phyloP scores from a whole-genome alignment of 768 basidiomycete genomes.

The Pholiota conissans region DNA sequence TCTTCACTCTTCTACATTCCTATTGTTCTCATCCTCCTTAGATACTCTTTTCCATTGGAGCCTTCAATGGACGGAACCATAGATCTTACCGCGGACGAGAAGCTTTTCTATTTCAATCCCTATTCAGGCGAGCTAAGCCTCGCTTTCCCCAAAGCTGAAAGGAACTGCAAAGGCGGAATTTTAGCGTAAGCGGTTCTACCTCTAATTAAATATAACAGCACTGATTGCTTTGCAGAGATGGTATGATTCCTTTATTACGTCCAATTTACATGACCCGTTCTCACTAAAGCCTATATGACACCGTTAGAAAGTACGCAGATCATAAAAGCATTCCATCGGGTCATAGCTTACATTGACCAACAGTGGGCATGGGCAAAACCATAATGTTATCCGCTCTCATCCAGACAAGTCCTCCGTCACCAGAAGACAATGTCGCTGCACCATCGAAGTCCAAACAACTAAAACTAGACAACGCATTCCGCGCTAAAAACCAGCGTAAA shows the following conservation, averaged over 20 bases:
- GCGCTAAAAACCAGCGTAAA: conserved; percentile 37
- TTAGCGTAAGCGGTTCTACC: conserved; percentile 62
- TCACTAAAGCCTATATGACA: not conserved
- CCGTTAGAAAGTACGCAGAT: conserved; percentile 47
- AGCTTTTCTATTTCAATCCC: conserved; percentile 84
- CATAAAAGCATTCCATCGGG: not conserved
- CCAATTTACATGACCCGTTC: not conserved
- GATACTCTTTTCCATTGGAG: conserved; percentile 73
- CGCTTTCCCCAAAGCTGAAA: conserved; percentile 79
- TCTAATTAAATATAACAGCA: not conserved
- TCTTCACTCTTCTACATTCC: not conserved
- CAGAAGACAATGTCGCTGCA: conserved; percentile 29
- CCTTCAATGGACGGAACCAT: conserved; percentile 54
- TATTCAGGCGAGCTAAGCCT: conserved; percentile 90
- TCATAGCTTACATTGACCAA: not conserved
- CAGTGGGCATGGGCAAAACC: conserved; percentile 96
- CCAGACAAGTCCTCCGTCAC: conserved; percentile 65
- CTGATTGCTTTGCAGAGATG: conserved; percentile 31
- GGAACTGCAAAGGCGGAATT: conserved; percentile 82
- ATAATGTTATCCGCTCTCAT: conserved; percentile 92
- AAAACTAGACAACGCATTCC: conserved; percentile 65
- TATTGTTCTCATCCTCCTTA: conserved; percentile 27
- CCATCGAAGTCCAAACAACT: conserved; percentile 52
- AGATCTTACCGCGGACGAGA: conserved; percentile 80
- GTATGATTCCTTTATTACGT: conserved; percentile 27